A percentile compares a stretch with the other conserved stretches of the same genome.
These are phyloP conservation scores for Nicotiana tabacum DNA, from an alignment of 257 asterid genomes.

Conservation along the genomic window DNA sequence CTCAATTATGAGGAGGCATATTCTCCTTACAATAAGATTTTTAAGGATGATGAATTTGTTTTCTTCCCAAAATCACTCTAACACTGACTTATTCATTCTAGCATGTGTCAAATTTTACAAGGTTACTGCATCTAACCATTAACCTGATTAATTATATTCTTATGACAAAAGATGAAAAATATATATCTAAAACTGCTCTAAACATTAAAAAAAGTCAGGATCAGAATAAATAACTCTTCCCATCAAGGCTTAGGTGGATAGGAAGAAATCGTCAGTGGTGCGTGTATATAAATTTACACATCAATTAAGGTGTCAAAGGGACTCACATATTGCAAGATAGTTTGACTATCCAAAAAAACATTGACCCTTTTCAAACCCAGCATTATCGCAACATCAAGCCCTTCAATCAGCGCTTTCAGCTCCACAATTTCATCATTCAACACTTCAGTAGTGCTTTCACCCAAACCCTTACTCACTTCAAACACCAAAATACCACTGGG, in stretches of 20 bases:
- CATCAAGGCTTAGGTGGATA: no score
- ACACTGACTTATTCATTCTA: background rate
- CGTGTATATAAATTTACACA: no score
- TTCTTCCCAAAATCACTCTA: background rate
- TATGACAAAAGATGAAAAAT: background rate
- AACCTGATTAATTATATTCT: background rate
- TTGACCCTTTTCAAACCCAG: slow-evolving; percentile 41
- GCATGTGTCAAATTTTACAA: background rate
- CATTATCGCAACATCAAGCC: slow-evolving; percentile 38
- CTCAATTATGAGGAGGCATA: background rate
- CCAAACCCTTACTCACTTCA: slow-evolving; percentile 45
- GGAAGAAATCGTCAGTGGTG: no score
- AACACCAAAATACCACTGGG: slow-evolving; percentile 39
- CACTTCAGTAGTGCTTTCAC: slow-evolving; percentile 15
- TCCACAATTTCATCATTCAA: slow-evolving; percentile 24
- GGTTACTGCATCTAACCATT: background rate
- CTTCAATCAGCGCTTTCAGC: slow-evolving; percentile 46
- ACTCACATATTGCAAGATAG: slow-evolving; percentile 43
- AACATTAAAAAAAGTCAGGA: no score
- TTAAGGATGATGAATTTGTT: background rate
- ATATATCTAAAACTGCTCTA: background rate
- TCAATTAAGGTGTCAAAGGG: background rate
- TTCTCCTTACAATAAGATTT: background rate
- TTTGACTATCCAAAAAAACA: slow-evolving; percentile 24
- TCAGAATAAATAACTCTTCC: background rate